These are phyloP conservation scores for Chalciporus sphaerocephalus DNA, from an alignment of 768 basidiomycete species.

Conservation along the genomic window DNA sequence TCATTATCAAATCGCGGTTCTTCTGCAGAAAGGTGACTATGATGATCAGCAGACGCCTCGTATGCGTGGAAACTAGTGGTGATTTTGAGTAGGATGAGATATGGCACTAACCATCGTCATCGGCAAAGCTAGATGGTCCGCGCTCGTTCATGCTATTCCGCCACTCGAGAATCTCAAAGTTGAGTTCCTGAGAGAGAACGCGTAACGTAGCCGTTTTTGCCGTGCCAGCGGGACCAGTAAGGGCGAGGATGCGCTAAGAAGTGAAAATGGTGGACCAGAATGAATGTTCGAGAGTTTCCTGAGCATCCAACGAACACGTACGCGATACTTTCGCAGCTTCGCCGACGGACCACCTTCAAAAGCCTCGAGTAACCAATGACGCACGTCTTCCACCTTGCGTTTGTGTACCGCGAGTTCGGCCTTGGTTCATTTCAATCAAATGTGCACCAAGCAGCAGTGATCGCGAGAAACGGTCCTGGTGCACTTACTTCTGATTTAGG, in stretches of 20 bases:
- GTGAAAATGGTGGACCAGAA: neutral
- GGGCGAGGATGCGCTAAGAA: constrained; percentile 68
- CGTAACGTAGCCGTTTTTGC: constrained; percentile 87
- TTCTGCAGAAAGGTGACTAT: constrained; percentile 7
- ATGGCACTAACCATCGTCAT: constrained; percentile 15
- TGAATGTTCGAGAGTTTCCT: neutral
- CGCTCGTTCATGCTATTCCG: constrained; percentile 59
- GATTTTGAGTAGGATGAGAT: neutral
- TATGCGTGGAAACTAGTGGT: neutral
- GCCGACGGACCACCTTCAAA: constrained; percentile 62
- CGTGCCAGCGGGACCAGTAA: constrained; percentile 86
- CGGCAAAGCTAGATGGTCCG: constrained; percentile 19
- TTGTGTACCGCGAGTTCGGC: constrained; percentile 76
- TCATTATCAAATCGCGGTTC: constrained; percentile 13
- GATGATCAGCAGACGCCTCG: neutral
- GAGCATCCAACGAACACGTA: constrained; percentile 33
- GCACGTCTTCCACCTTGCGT: constrained; percentile 73
- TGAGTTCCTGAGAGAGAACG: constrained; percentile 69
- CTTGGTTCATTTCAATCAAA: constrained; percentile 30
- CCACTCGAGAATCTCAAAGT: constrained; percentile 85
- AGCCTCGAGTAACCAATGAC: constrained; percentile 70
- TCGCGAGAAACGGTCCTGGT: constrained; percentile 4
- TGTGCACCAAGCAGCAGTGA: neutral
- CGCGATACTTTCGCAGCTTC: constrained; percentile 68
- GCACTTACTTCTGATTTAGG: constrained; percentile 50